phyloP scores from a whole-genome alignment of 257 asterid species.

The Salvia splendens region DNA sequence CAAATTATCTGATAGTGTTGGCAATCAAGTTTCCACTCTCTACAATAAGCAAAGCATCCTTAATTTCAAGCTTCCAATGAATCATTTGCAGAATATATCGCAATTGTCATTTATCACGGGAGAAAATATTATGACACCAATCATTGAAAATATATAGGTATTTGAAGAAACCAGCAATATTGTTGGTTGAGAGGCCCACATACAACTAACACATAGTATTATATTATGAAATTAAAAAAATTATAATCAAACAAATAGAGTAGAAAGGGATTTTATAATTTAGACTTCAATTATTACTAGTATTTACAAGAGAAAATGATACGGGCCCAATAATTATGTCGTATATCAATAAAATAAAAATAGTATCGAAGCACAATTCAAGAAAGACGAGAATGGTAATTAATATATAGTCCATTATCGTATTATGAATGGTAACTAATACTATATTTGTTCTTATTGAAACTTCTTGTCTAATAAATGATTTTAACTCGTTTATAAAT shows the following conservation, averaged over 20 bases:
- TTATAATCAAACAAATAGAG: neutral
- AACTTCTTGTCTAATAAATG: too few relatives aligned
- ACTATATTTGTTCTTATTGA: too few relatives aligned
- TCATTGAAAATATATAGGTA: slow-evolving; percentile 17
- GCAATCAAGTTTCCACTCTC: too few relatives aligned
- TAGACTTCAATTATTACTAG: neutral
- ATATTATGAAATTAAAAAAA: neutral
- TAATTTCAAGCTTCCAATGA: slow-evolving; percentile 1
- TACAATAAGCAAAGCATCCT: neutral
- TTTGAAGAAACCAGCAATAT: slow-evolving; percentile 10
- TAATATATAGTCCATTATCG: too few relatives aligned
- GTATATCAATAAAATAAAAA: too few relatives aligned
- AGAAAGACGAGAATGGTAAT: neutral
- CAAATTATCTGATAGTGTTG: too few relatives aligned
- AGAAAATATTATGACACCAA: slow-evolving; percentile 8
- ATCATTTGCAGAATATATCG: neutral
- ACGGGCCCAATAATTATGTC: neutral
- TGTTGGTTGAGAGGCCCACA: slow-evolving; percentile 31
- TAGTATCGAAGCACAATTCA: too few relatives aligned
- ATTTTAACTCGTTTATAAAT: too few relatives aligned
- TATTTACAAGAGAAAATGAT: neutral
- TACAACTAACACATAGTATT: neutral
- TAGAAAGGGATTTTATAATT: neutral
- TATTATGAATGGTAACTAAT: too few relatives aligned
- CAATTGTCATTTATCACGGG: slow-evolving; percentile 1